phyloP scores from a whole-genome alignment of 225 moss, liverwort and hornwort genomes.

The Anthoceros angustus region DNA sequence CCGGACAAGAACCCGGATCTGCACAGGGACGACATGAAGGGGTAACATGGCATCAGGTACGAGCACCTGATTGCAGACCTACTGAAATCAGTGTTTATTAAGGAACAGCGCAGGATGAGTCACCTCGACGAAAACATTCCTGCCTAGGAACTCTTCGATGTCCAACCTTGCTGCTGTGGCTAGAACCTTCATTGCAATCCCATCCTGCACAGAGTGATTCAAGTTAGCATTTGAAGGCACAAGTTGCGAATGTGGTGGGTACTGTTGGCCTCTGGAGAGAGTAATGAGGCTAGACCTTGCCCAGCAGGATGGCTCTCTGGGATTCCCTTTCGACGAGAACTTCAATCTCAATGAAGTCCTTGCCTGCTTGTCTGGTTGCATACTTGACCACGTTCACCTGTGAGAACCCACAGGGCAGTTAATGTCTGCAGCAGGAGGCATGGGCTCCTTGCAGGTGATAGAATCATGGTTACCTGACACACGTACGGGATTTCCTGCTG shows the following conservation, averaged over 20 bases:
- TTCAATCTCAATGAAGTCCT: slow-evolving; percentile 79
- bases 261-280: neutral
- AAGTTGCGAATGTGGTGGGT: neutral
- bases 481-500: slow-evolving; percentile 79
- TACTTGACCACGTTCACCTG: slow-evolving; percentile 81
- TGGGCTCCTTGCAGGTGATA: slow-evolving; percentile 4
- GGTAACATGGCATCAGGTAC: neutral
- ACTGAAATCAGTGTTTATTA: neutral
- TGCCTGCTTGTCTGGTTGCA: slow-evolving; percentile 43
- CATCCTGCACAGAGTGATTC: slow-evolving; percentile 29
- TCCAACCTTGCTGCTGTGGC: slow-evolving; percentile 80
- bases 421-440: neutral
- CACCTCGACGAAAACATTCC: slow-evolving; percentile 78
- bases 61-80: neutral
- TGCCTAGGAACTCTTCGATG: slow-evolving; percentile 75
- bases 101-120: neutral
- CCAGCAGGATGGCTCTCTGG: slow-evolving; percentile 59
- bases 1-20: slow-evolving; percentile 74
- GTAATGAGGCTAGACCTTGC: slow-evolving; percentile 35
- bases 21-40: slow-evolving; percentile 10
- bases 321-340: slow-evolving; percentile 71
- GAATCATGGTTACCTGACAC: slow-evolving; percentile 41
- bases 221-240: neutral
- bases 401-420: neutral
- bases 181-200: slow-evolving; percentile 54